These are phyloP conservation scores for Gossypium bickii DNA, from an alignment of 345 rosid species.

Conservation along the genomic window DNA sequence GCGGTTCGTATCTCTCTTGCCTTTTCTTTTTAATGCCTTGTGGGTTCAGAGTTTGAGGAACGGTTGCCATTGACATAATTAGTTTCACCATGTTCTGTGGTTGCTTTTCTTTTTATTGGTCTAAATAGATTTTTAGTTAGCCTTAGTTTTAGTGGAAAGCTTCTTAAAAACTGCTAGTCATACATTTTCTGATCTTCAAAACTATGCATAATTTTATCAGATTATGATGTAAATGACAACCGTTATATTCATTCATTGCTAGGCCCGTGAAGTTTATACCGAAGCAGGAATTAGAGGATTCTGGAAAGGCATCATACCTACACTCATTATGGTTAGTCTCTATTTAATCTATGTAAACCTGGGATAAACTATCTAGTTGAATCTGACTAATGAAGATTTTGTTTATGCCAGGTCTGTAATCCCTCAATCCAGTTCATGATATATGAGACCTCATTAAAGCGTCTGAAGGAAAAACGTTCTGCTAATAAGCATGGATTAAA, in stretches of 20 bases:
- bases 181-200: not conserved
- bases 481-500: slow-evolving; percentile 35
- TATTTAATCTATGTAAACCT: not conserved
- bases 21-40: not conserved
- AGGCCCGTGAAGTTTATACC: slow-evolving; percentile 52
- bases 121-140: not conserved
- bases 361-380: slow-evolving; percentile 13
- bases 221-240: not conserved
- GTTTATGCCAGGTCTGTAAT: slow-evolving; percentile 52
- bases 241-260: not conserved
- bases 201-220: not conserved
- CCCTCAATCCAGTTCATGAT: slow-evolving; percentile 78
- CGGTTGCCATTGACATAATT: not conserved
- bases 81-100: not conserved
- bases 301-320: slow-evolving; percentile 74
- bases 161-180: not conserved
- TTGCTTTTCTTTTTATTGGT: not conserved
- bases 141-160: not conserved
- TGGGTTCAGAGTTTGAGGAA: not conserved
- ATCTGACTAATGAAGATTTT: slow-evolving; percentile 9
- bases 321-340: slow-evolving; percentile 60
- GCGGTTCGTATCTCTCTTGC: slow-evolving; percentile 40
- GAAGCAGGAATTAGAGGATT: slow-evolving; percentile 64
- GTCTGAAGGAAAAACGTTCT: slow-evolving; percentile 40
- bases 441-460: slow-evolving; percentile 54